Base-by-base conservation (phyloP, 108 stramenopile species). In the Pseudonitzschia multiseries region DNA sequence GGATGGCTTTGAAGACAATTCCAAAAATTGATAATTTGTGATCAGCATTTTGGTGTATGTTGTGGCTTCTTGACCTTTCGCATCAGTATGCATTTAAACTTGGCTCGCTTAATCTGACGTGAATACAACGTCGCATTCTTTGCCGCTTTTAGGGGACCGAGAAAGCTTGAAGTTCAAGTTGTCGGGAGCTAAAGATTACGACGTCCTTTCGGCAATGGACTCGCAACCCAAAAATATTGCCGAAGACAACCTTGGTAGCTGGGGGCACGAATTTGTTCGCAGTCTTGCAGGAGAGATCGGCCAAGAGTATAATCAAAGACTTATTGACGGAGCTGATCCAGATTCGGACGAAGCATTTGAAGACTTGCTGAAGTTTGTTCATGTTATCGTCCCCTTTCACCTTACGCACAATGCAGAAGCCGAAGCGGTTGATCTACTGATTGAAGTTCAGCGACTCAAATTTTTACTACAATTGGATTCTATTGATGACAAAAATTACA, bases 191-290 rank as follows among this genome's bases (percentile, higher is more conserved):
- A 84, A 84, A 68, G 93, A 94, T 70, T 90, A 94, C 83, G 84
- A 86, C 12, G 57, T 81, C 13, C 69, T 90, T 26, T 69, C 52
- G 21, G 68, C 53, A 2, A 60, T 69, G 50, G 84, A 83, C 33
- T 84, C 75, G 40, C 60, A 53, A 67, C 43, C 84, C 50, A 79
- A 84, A 64, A 72, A 87, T 27, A 48, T 70, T 52, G 70, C 81
- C 21, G 93, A 96, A 4, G 84, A 94, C 74, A 90, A 92, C 76
- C 84, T 98, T 14, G 96, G 96, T 17, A 78, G 85, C 27, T 99
- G 99, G 99, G 99, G 99, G 22, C 98, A 98, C 76, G 99, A 99
- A 83, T 99, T 93, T 83, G 86, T 99, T 36, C 93, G 98, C 0
- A 86, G 89, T 48, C 83, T 99, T 42, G 96, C 97, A 31, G 98